Conservation (phyloP, 352 stramenopile genomes). For the Pythium rhizo-oryzae region DNA sequence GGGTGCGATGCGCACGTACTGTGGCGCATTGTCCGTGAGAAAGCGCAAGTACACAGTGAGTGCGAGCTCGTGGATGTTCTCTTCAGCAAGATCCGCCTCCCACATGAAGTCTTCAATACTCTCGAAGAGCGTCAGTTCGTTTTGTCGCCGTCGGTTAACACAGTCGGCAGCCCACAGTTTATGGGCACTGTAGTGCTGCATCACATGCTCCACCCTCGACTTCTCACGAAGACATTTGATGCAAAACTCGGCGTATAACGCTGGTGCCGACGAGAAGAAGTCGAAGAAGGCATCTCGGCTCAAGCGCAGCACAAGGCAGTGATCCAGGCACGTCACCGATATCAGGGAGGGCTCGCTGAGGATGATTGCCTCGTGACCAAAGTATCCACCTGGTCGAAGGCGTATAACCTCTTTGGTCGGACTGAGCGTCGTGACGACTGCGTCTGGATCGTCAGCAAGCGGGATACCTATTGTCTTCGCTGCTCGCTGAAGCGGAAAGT, state of each 20-base stretch:
- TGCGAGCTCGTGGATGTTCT: conserved; percentile 51
- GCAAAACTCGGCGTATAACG: conserved; percentile 70
- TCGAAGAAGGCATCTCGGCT: conserved; percentile 43
- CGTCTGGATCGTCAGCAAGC: not conserved
- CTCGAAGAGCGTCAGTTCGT: conserved; percentile 64
- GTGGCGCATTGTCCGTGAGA: conserved; percentile 38
- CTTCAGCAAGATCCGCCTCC: conserved; percentile 52
- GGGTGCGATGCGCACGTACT: conserved; percentile 38
- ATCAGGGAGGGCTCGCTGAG: conserved; percentile 42
- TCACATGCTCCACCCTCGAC: conserved; percentile 50
- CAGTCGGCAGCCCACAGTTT: conserved; percentile 65
- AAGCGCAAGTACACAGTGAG: conserved; percentile 67
- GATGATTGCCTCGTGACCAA: conserved; percentile 69
- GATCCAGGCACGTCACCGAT: conserved; percentile 37
- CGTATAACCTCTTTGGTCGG: conserved; percentile 32
- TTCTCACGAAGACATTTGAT: conserved; percentile 65
- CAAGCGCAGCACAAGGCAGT: conserved; percentile 54
- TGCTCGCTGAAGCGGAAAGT: conserved; percentile 18
- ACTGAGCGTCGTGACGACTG: not conserved
- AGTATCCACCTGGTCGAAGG: conserved; percentile 59
- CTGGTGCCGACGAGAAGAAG: conserved; percentile 57
- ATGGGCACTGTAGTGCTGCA: conserved; percentile 70
- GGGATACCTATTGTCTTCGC: not conserved
- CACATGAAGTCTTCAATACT: conserved; percentile 72
- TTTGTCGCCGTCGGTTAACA: conserved; percentile 41